phyloP scores from a whole-genome alignment of 768 basidiomycete species.

The Tephrocybe sp. region DNA sequence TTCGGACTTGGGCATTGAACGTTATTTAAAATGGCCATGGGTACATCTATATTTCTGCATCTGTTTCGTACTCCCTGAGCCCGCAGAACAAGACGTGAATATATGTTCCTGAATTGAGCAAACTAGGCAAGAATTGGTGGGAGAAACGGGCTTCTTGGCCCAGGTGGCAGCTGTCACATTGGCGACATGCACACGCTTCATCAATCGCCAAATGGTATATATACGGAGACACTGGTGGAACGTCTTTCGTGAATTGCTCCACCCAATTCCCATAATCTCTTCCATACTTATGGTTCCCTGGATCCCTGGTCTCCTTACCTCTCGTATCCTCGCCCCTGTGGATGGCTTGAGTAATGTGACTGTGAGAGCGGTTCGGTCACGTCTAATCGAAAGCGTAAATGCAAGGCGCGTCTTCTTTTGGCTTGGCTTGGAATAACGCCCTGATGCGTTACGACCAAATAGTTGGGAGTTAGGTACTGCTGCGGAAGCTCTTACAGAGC shows the following conservation, averaged over 20 bases:
- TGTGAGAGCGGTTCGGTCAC: slow-evolving; percentile 14
- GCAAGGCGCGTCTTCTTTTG: slow-evolving; percentile 1
- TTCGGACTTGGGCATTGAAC: no score
- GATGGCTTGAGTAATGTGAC: slow-evolving; percentile 16
- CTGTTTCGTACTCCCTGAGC: no score
- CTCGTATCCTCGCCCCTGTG: slow-evolving; percentile 7
- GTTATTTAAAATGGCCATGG: no score
- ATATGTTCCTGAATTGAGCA: no score
- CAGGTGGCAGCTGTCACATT: not conserved
- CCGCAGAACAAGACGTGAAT: no score
- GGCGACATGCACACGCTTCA: not conserved
- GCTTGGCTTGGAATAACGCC: not conserved
- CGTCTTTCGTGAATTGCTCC: not conserved
- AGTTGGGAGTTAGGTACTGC: slow-evolving; percentile 66
- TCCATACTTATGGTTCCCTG: slow-evolving; percentile 7
- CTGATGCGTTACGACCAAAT: not conserved
- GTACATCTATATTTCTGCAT: no score
- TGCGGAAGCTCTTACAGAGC: slow-evolving; percentile 55
- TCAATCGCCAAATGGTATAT: not conserved
- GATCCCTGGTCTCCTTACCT: slow-evolving; percentile 9
- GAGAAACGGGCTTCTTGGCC: not conserved
- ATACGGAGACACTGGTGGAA: slow-evolving; percentile 5
- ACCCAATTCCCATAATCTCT: not conserved
- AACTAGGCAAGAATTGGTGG: not conserved
- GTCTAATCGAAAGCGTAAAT: slow-evolving; percentile 10